Conservation (phyloP, 2,329 filamentous ascomycete species). For the Fusarium irregulare region DNA sequence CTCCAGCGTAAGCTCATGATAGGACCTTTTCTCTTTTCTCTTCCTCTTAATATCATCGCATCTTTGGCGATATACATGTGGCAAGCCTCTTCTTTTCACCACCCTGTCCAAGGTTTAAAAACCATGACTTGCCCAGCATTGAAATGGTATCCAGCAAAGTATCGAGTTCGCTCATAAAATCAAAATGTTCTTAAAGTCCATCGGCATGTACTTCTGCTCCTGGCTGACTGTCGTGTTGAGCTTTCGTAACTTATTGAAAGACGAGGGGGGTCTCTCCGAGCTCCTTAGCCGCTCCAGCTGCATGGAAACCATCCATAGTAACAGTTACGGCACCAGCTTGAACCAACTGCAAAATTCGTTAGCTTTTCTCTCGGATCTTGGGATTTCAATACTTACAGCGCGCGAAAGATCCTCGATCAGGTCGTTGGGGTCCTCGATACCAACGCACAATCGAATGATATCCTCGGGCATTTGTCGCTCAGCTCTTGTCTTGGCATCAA, state of each 20-base stretch:
- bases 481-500: slow-evolving; percentile 90
- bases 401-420: slow-evolving; percentile 91
- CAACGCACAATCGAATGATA: slow-evolving; percentile 93
- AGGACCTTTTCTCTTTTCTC: slow-evolving; percentile 20
- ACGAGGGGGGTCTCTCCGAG: slow-evolving; percentile 49
- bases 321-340: slow-evolving; percentile 94
- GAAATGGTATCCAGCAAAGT: slow-evolving; percentile 20
- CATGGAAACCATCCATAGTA: slow-evolving; percentile 83
- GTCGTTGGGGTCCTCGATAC: slow-evolving; percentile 93
- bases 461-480: slow-evolving; percentile 96
- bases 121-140: neutral
- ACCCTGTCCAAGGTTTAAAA: neutral
- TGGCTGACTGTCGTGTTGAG: neutral
- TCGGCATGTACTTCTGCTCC: neutral
- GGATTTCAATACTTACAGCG: slow-evolving; percentile 74
- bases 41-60: slow-evolving; percentile 14
- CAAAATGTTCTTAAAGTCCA: slow-evolving; percentile 9
- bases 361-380: slow-evolving; percentile 25
- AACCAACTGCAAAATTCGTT: slow-evolving; percentile 72
- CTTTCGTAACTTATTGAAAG: slow-evolving; percentile 25
- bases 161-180: slow-evolving; percentile 37
- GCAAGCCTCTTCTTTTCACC: neutral
- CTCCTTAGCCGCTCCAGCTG: slow-evolving; percentile 55
- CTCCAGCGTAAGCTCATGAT: slow-evolving; percentile 43
- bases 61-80: neutral